Evolutionary conservation across 345 rosid species (phyloP), one percentile per base, ranked within the genome.

Genomic region (Pugionium dolabratum): DNA sequence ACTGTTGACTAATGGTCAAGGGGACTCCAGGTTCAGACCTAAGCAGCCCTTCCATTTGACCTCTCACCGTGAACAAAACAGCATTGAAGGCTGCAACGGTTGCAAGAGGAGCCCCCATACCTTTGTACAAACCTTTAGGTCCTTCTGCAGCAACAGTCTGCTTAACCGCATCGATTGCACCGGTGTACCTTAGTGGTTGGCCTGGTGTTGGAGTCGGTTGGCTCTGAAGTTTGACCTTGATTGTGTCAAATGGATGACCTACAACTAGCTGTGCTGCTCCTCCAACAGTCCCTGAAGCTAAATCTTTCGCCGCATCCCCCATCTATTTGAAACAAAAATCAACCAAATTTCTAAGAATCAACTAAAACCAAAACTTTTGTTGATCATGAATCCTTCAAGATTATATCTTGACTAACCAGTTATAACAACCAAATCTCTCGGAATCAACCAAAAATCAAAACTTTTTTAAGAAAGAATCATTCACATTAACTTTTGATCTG

Each of bases 61-160:
- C 99, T 74, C 99, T 87, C 7, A 77, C 99, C 0, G 96, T 83
- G 77, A 95, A 95, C 61, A 95, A 84, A 58, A 87, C 87, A 18
- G 99, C 99, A 65, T 95, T 95, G 80, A 95, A 83, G 70, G 91
- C 99, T 3, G 99, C 97, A 69, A 95, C 98, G 42, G 99, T 91
- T 52, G 96, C 99, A 27, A 95, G 85, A 1, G 99, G 99, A 69
- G 98, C 99, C 27, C 99, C 99, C 99, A 95, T 95, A 32, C 99
- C 98, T 71, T 95, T 95, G 77, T 84, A 95, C 74, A 95, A 76
- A 67, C 97, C 99, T 68, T 91, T 76, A 9, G 90, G 86, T 18
- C 99, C 98, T 86, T 95, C 99, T 4, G 94, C 84, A 56, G 91
- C 85, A 66, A 95, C 1, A 31, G 99, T 95, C 75, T 89, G 84